phyloP scores from a whole-genome alignment of 1,139 yeast species.

The Yamadazyma atlantica region DNA sequence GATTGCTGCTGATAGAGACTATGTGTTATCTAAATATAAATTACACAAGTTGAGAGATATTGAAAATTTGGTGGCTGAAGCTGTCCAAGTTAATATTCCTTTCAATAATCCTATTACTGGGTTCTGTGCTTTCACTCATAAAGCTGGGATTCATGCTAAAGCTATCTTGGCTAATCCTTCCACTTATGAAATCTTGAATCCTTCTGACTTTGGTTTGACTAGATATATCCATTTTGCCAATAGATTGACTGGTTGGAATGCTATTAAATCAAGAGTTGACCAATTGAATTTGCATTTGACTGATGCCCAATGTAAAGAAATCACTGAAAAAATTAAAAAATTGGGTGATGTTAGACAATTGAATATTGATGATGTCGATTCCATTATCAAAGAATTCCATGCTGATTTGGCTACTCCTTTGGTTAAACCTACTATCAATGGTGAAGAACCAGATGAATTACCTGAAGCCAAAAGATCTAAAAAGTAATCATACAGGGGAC shows the following conservation, averaged over 20 bases:
- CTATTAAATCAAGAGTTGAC: slow-evolving; percentile 48
- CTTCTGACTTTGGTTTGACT: slow-evolving; percentile 57
- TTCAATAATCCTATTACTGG: slow-evolving; percentile 64
- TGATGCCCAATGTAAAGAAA: slow-evolving; percentile 58
- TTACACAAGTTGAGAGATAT: slow-evolving; percentile 54
- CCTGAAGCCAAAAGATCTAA: slow-evolving; percentile 11
- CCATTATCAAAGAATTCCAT: slow-evolving; percentile 48
- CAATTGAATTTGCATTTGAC: slow-evolving; percentile 49
- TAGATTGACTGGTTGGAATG: slow-evolving; percentile 58
- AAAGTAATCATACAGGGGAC: neutral
- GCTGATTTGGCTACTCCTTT: slow-evolving; percentile 31
- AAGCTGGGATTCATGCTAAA: slow-evolving; percentile 63
- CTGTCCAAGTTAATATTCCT: slow-evolving; percentile 57
- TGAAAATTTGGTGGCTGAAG: slow-evolving; percentile 58
- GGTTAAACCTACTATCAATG: slow-evolving; percentile 16
- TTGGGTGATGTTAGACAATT: slow-evolving; percentile 56
- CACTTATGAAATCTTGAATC: slow-evolving; percentile 57
- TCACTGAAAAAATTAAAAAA: slow-evolving; percentile 52
- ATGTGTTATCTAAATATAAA: slow-evolving; percentile 56
- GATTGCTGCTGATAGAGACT: slow-evolving; percentile 60
- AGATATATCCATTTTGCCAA: slow-evolving; percentile 61
- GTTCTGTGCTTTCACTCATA: slow-evolving; percentile 62
- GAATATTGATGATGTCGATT: slow-evolving; percentile 49
- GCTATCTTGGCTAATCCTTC: slow-evolving; percentile 62
- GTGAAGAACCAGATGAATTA: slow-evolving; percentile 11